phyloP scores from a whole-genome alignment of 352 stramenopile species.

The Phytophthora tentaculata region DNA sequence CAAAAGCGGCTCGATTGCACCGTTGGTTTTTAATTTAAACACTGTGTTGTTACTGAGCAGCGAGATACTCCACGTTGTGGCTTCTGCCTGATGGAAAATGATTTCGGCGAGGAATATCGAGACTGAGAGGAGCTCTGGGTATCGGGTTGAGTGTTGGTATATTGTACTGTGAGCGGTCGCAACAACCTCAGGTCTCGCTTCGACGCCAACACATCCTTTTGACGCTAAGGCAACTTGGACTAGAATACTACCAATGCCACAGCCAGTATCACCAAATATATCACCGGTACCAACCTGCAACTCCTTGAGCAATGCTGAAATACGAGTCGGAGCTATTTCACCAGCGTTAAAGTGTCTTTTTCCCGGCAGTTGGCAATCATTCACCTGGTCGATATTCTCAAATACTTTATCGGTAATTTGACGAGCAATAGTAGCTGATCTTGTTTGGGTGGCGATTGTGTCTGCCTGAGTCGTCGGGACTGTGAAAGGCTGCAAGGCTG shows the following conservation, averaged over 20 bases:
- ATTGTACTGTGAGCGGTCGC: background rate
- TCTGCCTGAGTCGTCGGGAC: too few species aligned
- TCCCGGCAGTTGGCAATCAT: background rate
- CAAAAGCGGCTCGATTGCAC: background rate
- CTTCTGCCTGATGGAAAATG: background rate
- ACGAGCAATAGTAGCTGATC: too few species aligned
- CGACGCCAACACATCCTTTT: background rate
- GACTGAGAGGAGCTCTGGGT: background rate
- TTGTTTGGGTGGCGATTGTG: too few species aligned
- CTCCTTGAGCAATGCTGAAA: background rate
- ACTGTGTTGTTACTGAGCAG: background rate
- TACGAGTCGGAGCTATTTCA: background rate
- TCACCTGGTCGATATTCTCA: background rate
- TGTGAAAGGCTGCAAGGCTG: too few species aligned
- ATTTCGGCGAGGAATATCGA: background rate
- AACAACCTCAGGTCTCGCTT: background rate
- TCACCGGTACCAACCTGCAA: background rate
- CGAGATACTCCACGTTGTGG: background rate
- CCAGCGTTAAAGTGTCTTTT: background rate
- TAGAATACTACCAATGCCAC: background rate
- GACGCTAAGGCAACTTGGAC: background rate
- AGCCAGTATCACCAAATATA: background rate
- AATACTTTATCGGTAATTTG: background rate
- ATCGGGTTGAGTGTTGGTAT: background rate
- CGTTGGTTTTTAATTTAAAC: background rate